Percentiles rank a stretch among this genome's conserved stretches.
Evolutionary conservation across 805 yeast genomes (phyloP).

Genomic region (Tetrapisispora pingtungensis): DNA sequence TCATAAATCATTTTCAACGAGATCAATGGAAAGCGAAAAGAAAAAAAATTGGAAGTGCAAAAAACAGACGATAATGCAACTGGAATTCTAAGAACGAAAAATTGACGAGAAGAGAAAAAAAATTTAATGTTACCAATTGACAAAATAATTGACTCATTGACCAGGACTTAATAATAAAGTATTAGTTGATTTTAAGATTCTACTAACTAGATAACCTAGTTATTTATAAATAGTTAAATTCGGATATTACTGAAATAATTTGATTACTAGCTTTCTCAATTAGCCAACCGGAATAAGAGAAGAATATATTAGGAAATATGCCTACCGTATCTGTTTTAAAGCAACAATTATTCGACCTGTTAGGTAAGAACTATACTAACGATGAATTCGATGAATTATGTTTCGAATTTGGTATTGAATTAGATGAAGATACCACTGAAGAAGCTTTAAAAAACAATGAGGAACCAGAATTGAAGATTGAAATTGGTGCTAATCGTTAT

Average conservation of each 20-base stretch:
- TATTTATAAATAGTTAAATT: no score
- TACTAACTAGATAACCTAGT: no score
- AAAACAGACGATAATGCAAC: neutral
- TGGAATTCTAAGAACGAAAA: neutral
- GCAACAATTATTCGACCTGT: constrained; percentile 74
- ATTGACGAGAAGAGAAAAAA: neutral
- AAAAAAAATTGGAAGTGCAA: neutral
- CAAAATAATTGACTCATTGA: constrained; percentile 1
- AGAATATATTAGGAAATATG: constrained; percentile 37
- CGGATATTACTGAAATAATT: no score
- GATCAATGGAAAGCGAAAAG: neutral
- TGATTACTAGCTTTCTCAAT: neutral
- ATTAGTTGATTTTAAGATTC: no score
- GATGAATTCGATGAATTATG: constrained; percentile 94
- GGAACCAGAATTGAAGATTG: constrained; percentile 90
- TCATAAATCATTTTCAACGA: neutral
- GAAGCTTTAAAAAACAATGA: constrained; percentile 36
- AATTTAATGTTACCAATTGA: neutral
- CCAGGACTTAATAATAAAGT: neutral
- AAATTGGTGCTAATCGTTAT: constrained; percentile 96
- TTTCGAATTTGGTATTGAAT: constrained; percentile 94
- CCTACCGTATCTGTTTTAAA: constrained; percentile 96
- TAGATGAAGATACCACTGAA: constrained; percentile 93
- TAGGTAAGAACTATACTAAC: constrained; percentile 64
- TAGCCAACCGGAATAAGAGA: neutral